phyloP scores from a whole-genome alignment of 176 grass and related monocot genomes.

The Urochloa ruziziensis region DNA sequence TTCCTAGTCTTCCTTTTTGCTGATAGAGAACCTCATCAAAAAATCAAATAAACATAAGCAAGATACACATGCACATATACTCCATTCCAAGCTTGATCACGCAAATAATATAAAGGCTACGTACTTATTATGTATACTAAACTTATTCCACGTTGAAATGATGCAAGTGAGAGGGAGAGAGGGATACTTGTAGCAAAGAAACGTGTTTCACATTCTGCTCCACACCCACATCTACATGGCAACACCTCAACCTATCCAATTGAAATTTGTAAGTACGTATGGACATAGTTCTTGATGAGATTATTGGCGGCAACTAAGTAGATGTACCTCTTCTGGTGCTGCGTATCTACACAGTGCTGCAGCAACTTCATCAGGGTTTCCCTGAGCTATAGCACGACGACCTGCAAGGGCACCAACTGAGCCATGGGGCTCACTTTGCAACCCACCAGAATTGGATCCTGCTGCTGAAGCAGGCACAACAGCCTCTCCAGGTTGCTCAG shows the following conservation, averaged over 20 bases:
- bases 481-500: conserved; percentile 45
- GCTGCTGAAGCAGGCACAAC: conserved; percentile 35
- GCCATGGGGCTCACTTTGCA: conserved; percentile 53
- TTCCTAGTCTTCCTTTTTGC: background rate
- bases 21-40: background rate
- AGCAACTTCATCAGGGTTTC: conserved; percentile 85
- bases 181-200: conserved; percentile 94
- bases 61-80: background rate
- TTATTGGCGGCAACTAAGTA: conserved; percentile 1
- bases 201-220: conserved; percentile 58
- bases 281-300: background rate
- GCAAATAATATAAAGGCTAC: background rate
- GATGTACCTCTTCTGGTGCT: conserved; percentile 83
- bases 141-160: background rate
- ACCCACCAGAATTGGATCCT: conserved; percentile 34
- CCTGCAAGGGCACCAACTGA: conserved; percentile 86
- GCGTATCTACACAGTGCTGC: conserved; percentile 77
- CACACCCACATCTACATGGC: conserved; percentile 84
- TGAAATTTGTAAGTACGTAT: conserved; percentile 27
- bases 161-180: background rate
- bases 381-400: conserved; percentile 83
- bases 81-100: background rate
- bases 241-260: conserved; percentile 77
- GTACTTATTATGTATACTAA: background rate
- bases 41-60: conserved; percentile 8